A percentile compares a stretch with the other conserved stretches of the same genome.
Conservation (phyloP, 139 green algal genomes). For the Chlamydomonas sp. region DNA sequence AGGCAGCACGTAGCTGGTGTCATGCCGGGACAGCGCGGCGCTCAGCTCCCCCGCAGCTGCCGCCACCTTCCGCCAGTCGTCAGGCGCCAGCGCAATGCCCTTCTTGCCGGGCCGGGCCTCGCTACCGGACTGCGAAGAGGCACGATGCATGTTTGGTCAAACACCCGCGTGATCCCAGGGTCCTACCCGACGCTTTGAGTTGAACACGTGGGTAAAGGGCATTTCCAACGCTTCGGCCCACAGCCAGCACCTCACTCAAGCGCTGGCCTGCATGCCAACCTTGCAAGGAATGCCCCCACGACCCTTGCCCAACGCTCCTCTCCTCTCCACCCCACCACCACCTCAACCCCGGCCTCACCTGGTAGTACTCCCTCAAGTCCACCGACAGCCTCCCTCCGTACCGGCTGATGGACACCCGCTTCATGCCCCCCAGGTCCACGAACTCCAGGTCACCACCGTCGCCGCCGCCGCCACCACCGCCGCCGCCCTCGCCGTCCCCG, state of each 20-base stretch:
- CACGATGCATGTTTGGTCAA: too few species aligned
- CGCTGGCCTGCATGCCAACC: not conserved
- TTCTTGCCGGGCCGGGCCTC: constrained; percentile 56
- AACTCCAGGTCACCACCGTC: constrained; percentile 1
- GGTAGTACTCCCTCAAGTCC: constrained; percentile 67
- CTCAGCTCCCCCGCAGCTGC: constrained; percentile 6
- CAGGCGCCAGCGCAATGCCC: constrained; percentile 45
- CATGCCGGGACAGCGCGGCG: not conserved
- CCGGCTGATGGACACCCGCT: constrained; percentile 30
- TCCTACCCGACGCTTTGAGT: too few species aligned
- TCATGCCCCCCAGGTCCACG: constrained; percentile 45
- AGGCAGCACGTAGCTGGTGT: constrained; percentile 42
- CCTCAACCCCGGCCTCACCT: constrained; percentile 4
- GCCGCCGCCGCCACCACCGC: not conserved
- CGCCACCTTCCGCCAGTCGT: constrained; percentile 34
- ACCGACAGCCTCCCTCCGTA: constrained; percentile 52
- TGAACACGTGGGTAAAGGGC: too few species aligned
- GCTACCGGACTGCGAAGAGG: not conserved
- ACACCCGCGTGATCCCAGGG: too few species aligned
- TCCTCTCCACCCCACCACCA: not conserved
- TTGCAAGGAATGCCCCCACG: not conserved
- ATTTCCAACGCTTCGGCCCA: too few species aligned
- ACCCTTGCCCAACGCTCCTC: not conserved
- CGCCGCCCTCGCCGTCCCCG: not conserved
- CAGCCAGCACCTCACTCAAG: not conserved